Evolutionary conservation across 164 flowering plant genomes (phyloP).

Genomic region (Aristolochia contorta): DNA sequence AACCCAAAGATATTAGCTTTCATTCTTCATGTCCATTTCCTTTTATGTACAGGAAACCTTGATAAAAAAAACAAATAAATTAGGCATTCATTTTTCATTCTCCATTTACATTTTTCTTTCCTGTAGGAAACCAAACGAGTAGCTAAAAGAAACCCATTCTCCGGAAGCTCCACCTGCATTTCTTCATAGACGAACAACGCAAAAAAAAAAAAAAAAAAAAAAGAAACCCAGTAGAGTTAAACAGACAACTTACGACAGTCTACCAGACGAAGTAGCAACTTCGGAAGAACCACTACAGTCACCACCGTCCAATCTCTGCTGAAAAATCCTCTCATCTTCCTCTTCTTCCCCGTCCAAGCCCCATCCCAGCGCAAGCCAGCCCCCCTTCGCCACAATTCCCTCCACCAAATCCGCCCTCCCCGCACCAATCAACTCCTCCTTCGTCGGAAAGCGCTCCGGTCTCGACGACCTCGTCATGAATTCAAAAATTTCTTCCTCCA

Average conservation of each 20-base stretch:
- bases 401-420: conserved; percentile 79
- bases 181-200: neutral
- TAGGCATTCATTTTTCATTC: neutral
- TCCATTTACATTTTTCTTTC: neutral
- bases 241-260: conserved; percentile 34
- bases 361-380: conserved; percentile 86
- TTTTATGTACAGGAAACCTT: too few species aligned
- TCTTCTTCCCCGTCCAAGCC: conserved; percentile 29
- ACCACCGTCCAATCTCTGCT: conserved; percentile 14
- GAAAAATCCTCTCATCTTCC: conserved; percentile 12
- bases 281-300: conserved; percentile 5
- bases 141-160: too few species aligned
- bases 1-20: neutral
- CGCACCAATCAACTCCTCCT: conserved; percentile 53
- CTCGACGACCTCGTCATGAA: conserved; percentile 61
- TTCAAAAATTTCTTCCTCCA: conserved; percentile 69
- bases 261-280: conserved; percentile 34
- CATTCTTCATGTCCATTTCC: neutral
- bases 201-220: neutral
- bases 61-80: conserved; percentile 3
- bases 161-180: too few species aligned
- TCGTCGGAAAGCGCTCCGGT: conserved; percentile 59
- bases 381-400: conserved; percentile 48
- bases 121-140: neutral
- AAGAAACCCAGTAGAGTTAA: neutral